Base-by-base conservation (phyloP, 2,329 filamentous ascomycete genomes). In the Berkeleyomyces rouxiae region DNA sequence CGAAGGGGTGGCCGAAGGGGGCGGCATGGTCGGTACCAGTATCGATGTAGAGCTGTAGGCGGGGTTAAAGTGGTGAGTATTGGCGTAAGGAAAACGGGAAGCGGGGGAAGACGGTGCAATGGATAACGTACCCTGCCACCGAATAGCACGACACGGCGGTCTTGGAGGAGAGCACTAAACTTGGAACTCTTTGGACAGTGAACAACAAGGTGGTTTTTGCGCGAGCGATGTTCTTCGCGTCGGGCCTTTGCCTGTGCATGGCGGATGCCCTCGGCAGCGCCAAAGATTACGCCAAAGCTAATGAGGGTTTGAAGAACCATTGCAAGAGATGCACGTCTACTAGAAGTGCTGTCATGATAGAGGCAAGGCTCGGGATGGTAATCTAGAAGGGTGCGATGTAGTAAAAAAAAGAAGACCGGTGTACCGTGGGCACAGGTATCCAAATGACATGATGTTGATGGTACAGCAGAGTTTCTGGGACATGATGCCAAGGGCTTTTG, bases 1-100 rank as follows among this genome's bases (percentile, higher is more conserved):
- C 74, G 67, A 81, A 82, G 0, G 77, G 75, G 67, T 82, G 79
- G 2, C 78, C 76, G 59, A 72, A 70, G 1, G 66, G 68, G 61
- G 68, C 65, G 61, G 67, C 68, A 55, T 64, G 67, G 42, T 69
- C 65, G 61, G 67, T 62, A 46, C 69, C 72, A 9, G 74, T 77
- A 61, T 78, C 78, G 23, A 80, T 74, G 66, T 69, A 71, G 33
- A 71, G 69, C 70, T 70, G 55, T 10, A 33, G 39, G 5, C 37
- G 1, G 11, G 23, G 46, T 40, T 13, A 40, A 53, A 10, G n/a
- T 11, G 16, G 10, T 31, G n/a, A 13, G 44, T 7, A 36, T 55
- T 57, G 16, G 40, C 39, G 13, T 37, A n/a, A 36, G 36, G 53
- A 53, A 43, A 40, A 3, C 36, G 42, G 40, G 36, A 53, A 6